Evolutionary conservation across 257 asterid species (phyloP).

Genomic region (Verbascum thapsus): DNA sequence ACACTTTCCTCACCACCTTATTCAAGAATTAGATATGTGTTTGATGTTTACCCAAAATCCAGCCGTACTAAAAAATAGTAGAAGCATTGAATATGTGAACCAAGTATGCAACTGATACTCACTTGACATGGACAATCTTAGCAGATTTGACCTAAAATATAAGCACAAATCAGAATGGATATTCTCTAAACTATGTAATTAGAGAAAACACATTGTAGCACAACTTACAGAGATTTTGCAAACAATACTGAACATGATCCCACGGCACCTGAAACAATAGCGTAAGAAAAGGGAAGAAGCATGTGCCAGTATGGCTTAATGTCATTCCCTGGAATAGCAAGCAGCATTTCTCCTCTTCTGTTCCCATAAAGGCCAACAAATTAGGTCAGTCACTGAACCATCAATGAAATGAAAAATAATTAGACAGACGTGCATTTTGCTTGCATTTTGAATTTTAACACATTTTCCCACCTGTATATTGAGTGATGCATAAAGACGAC

Average conservation of each 20-base stretch:
- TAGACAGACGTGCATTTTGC: slow-evolving; percentile 18
- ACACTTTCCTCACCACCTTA: slow-evolving; percentile 8
- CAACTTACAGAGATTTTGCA: slow-evolving; percentile 90
- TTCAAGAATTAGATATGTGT: slow-evolving; percentile 22
- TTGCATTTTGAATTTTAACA: slow-evolving; percentile 25
- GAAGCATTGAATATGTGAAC: slow-evolving; percentile 92
- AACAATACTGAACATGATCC: slow-evolving; percentile 94
- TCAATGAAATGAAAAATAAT: slow-evolving; percentile 11
- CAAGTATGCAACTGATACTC: slow-evolving; percentile 88
- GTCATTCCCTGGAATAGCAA: slow-evolving; percentile 62
- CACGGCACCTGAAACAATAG: slow-evolving; percentile 94
- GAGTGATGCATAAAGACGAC: slow-evolving; percentile 73
- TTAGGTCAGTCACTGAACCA: slow-evolving; percentile 19
- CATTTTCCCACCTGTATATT: slow-evolving; percentile 48
- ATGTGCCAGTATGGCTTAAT: slow-evolving; percentile 79
- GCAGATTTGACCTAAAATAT: slow-evolving; percentile 76
- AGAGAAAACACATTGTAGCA: slow-evolving; percentile 27
- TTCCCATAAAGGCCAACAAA: slow-evolving; percentile 29
- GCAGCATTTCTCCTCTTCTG: slow-evolving; percentile 81
- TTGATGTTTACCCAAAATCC: slow-evolving; percentile 84
- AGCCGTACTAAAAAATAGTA: slow-evolving; percentile 87
- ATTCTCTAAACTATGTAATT: slow-evolving; percentile 25
- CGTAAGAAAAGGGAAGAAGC: slow-evolving; percentile 93
- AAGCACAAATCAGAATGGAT: slow-evolving; percentile 28
- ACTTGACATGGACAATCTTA: slow-evolving; percentile 80